Evolutionary conservation across 495 filamentous ascomycete species (phyloP).

Genomic region (Talaromyces ruber): DNA sequence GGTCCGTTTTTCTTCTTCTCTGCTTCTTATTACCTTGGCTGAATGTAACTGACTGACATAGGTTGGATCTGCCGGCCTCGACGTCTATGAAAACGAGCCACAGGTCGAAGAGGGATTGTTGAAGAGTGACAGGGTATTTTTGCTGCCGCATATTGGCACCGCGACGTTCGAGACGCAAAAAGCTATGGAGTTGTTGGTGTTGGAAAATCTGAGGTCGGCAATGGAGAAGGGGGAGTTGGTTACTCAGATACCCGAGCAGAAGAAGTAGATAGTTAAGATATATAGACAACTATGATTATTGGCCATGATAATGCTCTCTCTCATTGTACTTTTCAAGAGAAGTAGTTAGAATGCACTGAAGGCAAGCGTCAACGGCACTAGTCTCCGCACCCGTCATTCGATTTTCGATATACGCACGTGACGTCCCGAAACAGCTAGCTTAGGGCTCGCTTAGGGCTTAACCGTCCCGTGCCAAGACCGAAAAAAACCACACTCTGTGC

Average conservation of each 20-base stretch:
- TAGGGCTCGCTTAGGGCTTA: slow-evolving; percentile 42
- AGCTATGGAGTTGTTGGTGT: slow-evolving; percentile 70
- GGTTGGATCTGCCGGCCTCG: slow-evolving; percentile 53
- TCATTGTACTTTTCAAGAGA: no score
- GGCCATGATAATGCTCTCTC: no score
- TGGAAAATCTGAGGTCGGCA: slow-evolving; percentile 58
- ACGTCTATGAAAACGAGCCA: slow-evolving; percentile 78
- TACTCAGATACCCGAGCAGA: slow-evolving; percentile 67
- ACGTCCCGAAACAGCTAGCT: slow-evolving; percentile 19
- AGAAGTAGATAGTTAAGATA: slow-evolving; percentile 11
- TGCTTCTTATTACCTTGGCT: neutral
- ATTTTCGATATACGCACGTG: neutral
- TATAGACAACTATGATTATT: neutral
- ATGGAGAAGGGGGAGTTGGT: slow-evolving; percentile 55
- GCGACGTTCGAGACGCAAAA: slow-evolving; percentile 55
- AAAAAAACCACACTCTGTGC: slow-evolving; percentile 31
- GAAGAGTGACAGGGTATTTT: slow-evolving; percentile 58
- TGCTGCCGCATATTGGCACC: slow-evolving; percentile 79
- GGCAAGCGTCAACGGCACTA: neutral
- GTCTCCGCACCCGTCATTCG: neutral
- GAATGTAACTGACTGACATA: slow-evolving; percentile 3
- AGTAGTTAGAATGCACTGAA: no score
- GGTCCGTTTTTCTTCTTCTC: slow-evolving; percentile 34
- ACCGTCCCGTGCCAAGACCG: slow-evolving; percentile 29
- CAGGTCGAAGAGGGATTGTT: slow-evolving; percentile 62